Percentiles rank a stretch among this genome's conserved stretches.
Evolutionary conservation across 208 protist genomes (phyloP).

Genomic region (Sergeia podlipaevii): DNA sequence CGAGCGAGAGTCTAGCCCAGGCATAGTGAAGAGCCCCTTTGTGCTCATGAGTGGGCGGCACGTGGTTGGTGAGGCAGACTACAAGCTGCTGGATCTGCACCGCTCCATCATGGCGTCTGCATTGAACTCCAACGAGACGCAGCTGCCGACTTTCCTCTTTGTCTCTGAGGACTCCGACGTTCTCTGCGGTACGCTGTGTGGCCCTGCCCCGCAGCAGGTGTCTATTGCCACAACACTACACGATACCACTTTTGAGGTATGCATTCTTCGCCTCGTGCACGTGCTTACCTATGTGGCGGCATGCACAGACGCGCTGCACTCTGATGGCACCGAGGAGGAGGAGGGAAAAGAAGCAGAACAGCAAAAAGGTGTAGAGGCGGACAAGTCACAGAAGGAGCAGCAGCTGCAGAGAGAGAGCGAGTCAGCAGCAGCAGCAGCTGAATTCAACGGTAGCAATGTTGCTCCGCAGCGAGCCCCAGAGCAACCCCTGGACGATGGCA

Average conservation of each 20-base stretch:
- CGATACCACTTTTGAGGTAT: slow-evolving; percentile 73
- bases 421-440: slow-evolving; percentile 12
- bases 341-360: slow-evolving; percentile 7
- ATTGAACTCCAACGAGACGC: slow-evolving; percentile 6
- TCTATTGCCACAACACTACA: slow-evolving; percentile 77
- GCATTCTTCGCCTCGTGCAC: slow-evolving; percentile 57
- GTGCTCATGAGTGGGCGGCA: slow-evolving; percentile 69
- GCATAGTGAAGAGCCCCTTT: slow-evolving; percentile 41
- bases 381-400: neutral
- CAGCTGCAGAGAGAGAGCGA: slow-evolving; percentile 1
- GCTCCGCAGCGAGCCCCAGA: neutral
- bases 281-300: slow-evolving; percentile 70
- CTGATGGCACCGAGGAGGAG: slow-evolving; percentile 15
- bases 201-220: slow-evolving; percentile 57
- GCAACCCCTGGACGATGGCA: slow-evolving; percentile 15
- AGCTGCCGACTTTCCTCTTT: slow-evolving; percentile 65
- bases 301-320: slow-evolving; percentile 59
- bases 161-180: slow-evolving; percentile 88
- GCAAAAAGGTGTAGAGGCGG: neutral
- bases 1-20: neutral
- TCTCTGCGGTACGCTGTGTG: slow-evolving; percentile 75
- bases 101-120: slow-evolving; percentile 36
- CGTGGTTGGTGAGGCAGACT: slow-evolving; percentile 85
- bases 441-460: neutral
- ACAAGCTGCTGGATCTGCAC: slow-evolving; percentile 85